These are phyloP conservation scores for Termitomyces sp. DNA, from an alignment of 768 basidiomycete species.

Conservation along the genomic window DNA sequence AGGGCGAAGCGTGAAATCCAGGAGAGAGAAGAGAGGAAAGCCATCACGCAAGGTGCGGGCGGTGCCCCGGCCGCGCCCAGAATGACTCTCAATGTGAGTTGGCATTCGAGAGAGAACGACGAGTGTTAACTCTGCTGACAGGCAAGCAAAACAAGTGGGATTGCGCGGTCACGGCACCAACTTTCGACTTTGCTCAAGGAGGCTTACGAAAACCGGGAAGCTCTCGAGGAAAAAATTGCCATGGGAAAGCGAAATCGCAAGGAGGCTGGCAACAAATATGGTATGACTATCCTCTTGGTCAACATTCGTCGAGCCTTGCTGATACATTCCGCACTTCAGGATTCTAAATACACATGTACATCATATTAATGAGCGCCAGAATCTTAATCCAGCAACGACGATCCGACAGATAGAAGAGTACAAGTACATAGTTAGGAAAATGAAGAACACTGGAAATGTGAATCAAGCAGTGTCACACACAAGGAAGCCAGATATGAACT, in stretches of 20 bases:
- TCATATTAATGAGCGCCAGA: constrained; percentile 4
- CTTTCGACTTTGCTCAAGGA: constrained; percentile 78
- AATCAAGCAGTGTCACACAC: neutral
- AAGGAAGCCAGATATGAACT: neutral
- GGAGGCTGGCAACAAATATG: constrained; percentile 91
- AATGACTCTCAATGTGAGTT: constrained; percentile 78
- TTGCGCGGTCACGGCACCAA: constrained; percentile 76
- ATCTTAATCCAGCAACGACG: neutral
- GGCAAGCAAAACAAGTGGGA: constrained; percentile 69
- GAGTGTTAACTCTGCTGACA: constrained; percentile 24
- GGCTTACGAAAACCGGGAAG: constrained; percentile 81
- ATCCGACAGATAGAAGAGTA: neutral
- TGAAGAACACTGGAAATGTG: neutral
- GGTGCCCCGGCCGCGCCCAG: constrained; percentile 62
- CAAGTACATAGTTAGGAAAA: constrained; percentile 5
- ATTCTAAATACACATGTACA: constrained; percentile 11
- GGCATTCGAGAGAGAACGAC: neutral
- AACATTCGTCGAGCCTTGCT: neutral
- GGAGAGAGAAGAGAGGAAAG: constrained; percentile 75
- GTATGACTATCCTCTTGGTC: constrained; percentile 37
- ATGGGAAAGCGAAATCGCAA: constrained; percentile 82
- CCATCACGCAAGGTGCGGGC: constrained; percentile 60
- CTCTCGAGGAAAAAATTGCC: constrained; percentile 80
- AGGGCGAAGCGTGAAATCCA: constrained; percentile 71
- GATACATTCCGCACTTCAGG: constrained; percentile 2